phyloP scores from a whole-genome alignment of 2,329 filamentous ascomycete genomes.

The Xylaria sp. region DNA sequence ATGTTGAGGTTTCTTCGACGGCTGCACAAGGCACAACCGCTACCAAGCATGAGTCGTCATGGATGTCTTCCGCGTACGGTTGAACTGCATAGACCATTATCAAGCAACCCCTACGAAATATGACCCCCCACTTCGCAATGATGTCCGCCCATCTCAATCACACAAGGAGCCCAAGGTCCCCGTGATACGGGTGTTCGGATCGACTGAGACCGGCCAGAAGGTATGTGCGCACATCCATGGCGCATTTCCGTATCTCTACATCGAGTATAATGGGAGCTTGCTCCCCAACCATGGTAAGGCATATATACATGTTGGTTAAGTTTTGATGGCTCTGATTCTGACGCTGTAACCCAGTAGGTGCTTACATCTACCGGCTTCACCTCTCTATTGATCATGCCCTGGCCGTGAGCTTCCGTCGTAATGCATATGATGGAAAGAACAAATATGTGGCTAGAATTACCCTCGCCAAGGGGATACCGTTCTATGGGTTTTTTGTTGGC shows the following conservation, averaged over 20 bases:
- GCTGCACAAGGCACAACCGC: constrained; percentile 7
- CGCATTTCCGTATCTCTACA: constrained; percentile 92
- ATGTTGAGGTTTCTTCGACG: constrained; percentile 4
- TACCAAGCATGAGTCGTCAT: constrained; percentile 36
- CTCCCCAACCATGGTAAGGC: constrained; percentile 66
- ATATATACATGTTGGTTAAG: constrained; percentile 22
- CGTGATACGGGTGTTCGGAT: constrained; percentile 86
- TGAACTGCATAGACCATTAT: constrained; percentile 97
- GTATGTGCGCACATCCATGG: constrained; percentile 96
- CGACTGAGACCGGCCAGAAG: constrained; percentile 92
- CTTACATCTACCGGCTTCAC: constrained; percentile 78
- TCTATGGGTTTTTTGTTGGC: constrained; percentile 94
- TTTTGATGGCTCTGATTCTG: constrained; percentile 20
- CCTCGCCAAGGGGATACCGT: constrained; percentile 88
- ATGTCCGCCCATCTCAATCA: constrained; percentile 60
- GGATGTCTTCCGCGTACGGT: constrained; percentile 83
- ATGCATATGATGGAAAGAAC: constrained; percentile 67
- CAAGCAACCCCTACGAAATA: constrained; percentile 77
- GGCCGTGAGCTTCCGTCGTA: constrained; percentile 79
- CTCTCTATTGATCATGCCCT: constrained; percentile 89
- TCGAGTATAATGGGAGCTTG: constrained; percentile 78
- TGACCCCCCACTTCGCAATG: constrained; percentile 76
- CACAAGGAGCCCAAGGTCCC: constrained; percentile 74
- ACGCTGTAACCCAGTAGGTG: constrained; percentile 57
- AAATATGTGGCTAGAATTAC: constrained; percentile 87